These are phyloP conservation scores for Tricholoma sp. DNA, from an alignment of 768 basidiomycete species.

Conservation along the genomic window DNA sequence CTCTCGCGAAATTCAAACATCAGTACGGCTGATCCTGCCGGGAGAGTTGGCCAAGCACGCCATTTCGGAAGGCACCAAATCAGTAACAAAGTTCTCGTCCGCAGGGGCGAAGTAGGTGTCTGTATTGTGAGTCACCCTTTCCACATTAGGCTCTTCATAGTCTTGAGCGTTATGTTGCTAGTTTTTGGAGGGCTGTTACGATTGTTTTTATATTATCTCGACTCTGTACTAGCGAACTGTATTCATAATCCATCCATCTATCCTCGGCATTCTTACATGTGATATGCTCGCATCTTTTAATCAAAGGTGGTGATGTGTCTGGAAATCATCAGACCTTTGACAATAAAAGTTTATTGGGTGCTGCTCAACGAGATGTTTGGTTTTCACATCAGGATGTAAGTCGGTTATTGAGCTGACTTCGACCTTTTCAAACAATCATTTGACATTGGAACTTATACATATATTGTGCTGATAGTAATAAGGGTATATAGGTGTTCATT, in stretches of 20 bases:
- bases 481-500: no score
- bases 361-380: no score
- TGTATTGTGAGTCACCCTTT: constrained; percentile 6
- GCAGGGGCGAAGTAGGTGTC: constrained; percentile 56
- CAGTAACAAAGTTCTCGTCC: constrained; percentile 85
- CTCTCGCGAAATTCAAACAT: constrained; percentile 96
- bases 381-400: no score
- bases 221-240: constrained; percentile 29
- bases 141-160: neutral
- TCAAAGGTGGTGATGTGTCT: no score
- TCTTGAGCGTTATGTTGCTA: neutral
- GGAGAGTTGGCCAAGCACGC: constrained; percentile 94
- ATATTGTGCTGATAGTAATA: no score
- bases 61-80: constrained; percentile 92
- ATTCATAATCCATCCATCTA: constrained; percentile 19
- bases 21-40: constrained; percentile 94
- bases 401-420: no score
- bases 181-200: constrained; percentile 1
- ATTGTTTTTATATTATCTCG: constrained; percentile 17
- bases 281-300: no score
- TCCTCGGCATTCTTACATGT: neutral
- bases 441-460: no score
- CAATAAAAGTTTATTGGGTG: no score
- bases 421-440: no score
- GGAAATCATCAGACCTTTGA: no score